Base-by-base conservation (phyloP, 225 moss, liverwort and hornwort genomes). In the Ulota crispa region DNA sequence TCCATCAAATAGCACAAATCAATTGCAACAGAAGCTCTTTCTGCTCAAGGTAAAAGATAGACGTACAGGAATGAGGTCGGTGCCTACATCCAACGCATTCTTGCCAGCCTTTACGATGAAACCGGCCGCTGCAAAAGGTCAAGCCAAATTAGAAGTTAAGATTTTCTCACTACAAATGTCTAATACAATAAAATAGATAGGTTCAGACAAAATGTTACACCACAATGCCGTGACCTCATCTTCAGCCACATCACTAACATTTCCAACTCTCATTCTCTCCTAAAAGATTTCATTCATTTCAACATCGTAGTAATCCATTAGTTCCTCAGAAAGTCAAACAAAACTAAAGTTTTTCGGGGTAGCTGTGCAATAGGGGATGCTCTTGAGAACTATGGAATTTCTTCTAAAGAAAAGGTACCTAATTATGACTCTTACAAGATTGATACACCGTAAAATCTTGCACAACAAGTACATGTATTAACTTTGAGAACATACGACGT, bases 61-160 rank as follows among this genome's bases (percentile, higher is more conserved):
- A 88, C 93, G 43, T 90, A 96, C 93, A 54, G 99, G 96, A 57
- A 99, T 53, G 56, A 96, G 86, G 70, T 91, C 89, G 34, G 94
- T 92, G 81, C 94, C 94, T 2, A 86, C 92, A 78, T 99, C 93
- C 76, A 94, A 80, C 28, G 91, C 94, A 77, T 96, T 82, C 85
- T 89, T 92, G 65, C 93, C 91, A 57, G 90, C 71, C 86, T 89
- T 92, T 72, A 93, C 86, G 47, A 94, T 24, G 80, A 86, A 88
- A 21, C 92, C 92, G 60, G 87, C 88, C 76, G 90, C 94, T 99
- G 94, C 83, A 83, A 78, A 60, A 78, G 50, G 59, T 27, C 69
- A 82, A 31, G 45, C 28, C 71, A 72, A 16, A 70, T 27, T 54
- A 45, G 21, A 50, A 56, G 37, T 77, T 37, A n/a, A 52, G 18